Conservation (phyloP, 257 asterid genomes). For the Gynochthodes officinalis region DNA sequence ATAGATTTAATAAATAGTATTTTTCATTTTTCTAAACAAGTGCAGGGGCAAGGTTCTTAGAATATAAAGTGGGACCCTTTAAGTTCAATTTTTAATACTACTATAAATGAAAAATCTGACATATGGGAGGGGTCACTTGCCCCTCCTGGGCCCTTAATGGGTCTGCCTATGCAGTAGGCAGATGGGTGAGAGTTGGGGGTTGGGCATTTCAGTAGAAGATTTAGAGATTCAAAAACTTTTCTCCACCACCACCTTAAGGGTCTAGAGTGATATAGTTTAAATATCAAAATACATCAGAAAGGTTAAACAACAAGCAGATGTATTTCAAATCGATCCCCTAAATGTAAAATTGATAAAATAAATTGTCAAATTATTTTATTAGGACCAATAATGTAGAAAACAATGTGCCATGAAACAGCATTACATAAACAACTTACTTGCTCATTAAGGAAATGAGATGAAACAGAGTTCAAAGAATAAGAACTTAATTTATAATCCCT, state of each 20-base stretch:
- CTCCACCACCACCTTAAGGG: neutral
- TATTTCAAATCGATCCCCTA: neutral
- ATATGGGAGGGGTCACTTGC: too few relatives aligned
- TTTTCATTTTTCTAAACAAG: too few relatives aligned
- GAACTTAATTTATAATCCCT: conserved; percentile 95
- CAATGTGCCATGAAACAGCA: neutral
- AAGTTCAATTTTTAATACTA: too few relatives aligned
- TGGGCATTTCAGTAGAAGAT: too few relatives aligned
- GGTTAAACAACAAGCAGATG: neutral
- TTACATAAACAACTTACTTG: conserved; percentile 47
- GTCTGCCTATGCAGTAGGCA: too few relatives aligned
- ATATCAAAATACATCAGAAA: neutral
- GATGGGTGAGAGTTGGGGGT: too few relatives aligned
- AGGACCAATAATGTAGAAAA: neutral
- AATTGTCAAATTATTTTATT: neutral
- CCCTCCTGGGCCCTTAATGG: too few relatives aligned
- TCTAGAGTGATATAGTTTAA: neutral
- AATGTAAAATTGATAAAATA: neutral
- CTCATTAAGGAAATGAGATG: conserved; percentile 96
- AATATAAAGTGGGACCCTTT: too few relatives aligned
- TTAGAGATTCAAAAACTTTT: too few relatives aligned
- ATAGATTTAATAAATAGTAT: too few relatives aligned
- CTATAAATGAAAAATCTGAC: too few relatives aligned
- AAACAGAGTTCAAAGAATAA: conserved; percentile 90
- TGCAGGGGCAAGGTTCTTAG: too few relatives aligned